Conservation (phyloP, 768 basidiomycete species). For the Dioszegia hungarica region DNA sequence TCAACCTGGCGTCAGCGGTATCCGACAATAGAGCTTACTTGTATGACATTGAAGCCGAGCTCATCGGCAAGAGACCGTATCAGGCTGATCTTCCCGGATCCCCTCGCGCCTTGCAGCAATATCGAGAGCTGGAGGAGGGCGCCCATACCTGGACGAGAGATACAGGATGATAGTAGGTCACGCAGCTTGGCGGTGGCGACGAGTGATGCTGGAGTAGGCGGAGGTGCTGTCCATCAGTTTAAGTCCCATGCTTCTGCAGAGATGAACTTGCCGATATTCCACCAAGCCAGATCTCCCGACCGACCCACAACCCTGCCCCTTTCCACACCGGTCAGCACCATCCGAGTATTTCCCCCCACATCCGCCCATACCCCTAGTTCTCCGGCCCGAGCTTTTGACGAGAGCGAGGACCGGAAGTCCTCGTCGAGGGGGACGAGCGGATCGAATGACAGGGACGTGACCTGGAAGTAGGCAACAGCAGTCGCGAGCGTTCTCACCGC, state of each 20-base stretch:
- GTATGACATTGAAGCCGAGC: conserved; percentile 72
- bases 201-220: not conserved
- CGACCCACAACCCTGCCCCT: conserved; percentile 59
- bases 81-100: conserved; percentile 72
- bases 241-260: too few relatives aligned
- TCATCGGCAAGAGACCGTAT: conserved; percentile 51
- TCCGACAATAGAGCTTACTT: conserved; percentile 54
- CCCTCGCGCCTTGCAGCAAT: conserved; percentile 71
- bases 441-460: conserved; percentile 71
- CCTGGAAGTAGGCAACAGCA: conserved; percentile 66
- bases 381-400: conserved; percentile 57
- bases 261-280: conserved; percentile 53
- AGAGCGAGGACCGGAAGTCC: conserved; percentile 40
- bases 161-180: conserved; percentile 60
- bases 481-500: conserved; percentile 33
- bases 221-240: not conserved
- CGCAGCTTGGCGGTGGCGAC: conserved; percentile 54
- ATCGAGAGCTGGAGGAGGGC: conserved; percentile 66
- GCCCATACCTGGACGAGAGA: conserved; percentile 57
- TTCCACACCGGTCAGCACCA: conserved; percentile 75
- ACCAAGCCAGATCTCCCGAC: conserved; percentile 53
- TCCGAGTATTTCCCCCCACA: conserved; percentile 58
- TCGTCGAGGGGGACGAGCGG: conserved; percentile 51
- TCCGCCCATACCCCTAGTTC: conserved; percentile 85
- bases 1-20: conserved; percentile 59